Evolutionary conservation across 257 asterid genomes (phyloP).

Genomic region (Fraxinus excelsior): DNA sequence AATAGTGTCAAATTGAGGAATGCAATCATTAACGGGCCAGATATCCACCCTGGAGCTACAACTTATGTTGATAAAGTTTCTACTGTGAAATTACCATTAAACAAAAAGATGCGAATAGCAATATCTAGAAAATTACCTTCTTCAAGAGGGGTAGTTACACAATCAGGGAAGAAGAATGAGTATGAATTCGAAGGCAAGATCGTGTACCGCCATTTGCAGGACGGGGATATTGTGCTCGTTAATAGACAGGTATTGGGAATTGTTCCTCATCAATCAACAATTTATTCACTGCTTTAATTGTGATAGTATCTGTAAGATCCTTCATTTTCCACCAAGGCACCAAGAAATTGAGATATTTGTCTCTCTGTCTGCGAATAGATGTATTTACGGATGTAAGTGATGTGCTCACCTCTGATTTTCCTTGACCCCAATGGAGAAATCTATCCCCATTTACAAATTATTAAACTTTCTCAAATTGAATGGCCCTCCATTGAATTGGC

Average conservation of each 20-base stretch:
- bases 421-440: neutral
- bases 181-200: slow-evolving; percentile 84
- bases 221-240: slow-evolving; percentile 96
- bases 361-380: neutral
- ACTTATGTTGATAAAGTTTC: slow-evolving; percentile 67
- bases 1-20: slow-evolving; percentile 76
- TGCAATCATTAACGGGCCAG: slow-evolving; percentile 87
- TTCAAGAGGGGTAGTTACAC: slow-evolving; percentile 69
- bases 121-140: slow-evolving; percentile 83
- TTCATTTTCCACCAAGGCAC: neutral
- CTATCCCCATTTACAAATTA: neutral
- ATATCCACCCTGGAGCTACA: slow-evolving; percentile 85
- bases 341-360: neutral
- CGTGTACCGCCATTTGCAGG: slow-evolving; percentile 88
- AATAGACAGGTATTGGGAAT: slow-evolving; percentile 77
- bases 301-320: neutral
- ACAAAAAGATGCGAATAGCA: slow-evolving; percentile 54
- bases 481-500: neutral
- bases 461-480: neutral
- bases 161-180: slow-evolving; percentile 60
- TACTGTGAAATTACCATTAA: slow-evolving; percentile 49
- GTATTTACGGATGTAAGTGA: neutral
- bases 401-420: neutral
- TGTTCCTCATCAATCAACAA: slow-evolving; percentile 19
- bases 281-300: slow-evolving; percentile 14